These are phyloP conservation scores for Eucalyptus sp. DNA, from an alignment of 345 rosid genomes.

Conservation along the genomic window DNA sequence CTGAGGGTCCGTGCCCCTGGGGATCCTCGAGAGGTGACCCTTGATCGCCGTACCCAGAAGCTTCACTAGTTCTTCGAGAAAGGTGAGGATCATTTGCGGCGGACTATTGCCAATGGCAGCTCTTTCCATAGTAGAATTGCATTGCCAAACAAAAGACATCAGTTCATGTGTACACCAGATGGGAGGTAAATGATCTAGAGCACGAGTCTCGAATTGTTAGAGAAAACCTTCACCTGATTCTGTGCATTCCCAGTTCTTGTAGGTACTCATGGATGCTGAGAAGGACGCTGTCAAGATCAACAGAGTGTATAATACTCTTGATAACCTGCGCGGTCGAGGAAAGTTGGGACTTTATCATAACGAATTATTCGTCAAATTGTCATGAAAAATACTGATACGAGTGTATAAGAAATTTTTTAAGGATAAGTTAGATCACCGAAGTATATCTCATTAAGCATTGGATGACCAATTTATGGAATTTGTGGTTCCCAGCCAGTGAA, in stretches of 20 bases:
- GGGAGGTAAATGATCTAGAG: background rate
- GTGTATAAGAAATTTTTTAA: background rate
- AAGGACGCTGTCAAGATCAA: conserved; percentile 92
- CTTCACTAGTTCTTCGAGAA: conserved; percentile 93
- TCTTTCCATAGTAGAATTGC: conserved; percentile 19
- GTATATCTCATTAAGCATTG: conserved; percentile 95
- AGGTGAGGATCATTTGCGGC: conserved; percentile 88
- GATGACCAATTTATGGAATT: conserved; percentile 62
- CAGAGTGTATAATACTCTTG: conserved; percentile 88
- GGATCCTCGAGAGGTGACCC: conserved; percentile 92
- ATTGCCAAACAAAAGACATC: background rate
- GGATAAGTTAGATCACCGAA: conserved; percentile 35
- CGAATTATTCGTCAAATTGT: background rate
- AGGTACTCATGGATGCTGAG: conserved; percentile 87
- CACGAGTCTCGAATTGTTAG: background rate
- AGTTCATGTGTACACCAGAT: background rate
- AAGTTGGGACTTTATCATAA: background rate
- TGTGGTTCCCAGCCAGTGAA: conserved; percentile 85
- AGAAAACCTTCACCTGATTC: conserved; percentile 78
- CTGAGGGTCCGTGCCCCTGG: conserved; percentile 90
- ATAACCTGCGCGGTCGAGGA: conserved; percentile 47
- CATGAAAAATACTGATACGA: background rate
- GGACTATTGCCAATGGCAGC: conserved; percentile 99
- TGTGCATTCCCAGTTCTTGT: conserved; percentile 96
- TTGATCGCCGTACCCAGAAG: conserved; percentile 92